Percentiles rank a stretch among this genome's conserved stretches.
phyloP scores from a whole-genome alignment of 352 stramenopile species.

The Thraustotheca clavata region DNA sequence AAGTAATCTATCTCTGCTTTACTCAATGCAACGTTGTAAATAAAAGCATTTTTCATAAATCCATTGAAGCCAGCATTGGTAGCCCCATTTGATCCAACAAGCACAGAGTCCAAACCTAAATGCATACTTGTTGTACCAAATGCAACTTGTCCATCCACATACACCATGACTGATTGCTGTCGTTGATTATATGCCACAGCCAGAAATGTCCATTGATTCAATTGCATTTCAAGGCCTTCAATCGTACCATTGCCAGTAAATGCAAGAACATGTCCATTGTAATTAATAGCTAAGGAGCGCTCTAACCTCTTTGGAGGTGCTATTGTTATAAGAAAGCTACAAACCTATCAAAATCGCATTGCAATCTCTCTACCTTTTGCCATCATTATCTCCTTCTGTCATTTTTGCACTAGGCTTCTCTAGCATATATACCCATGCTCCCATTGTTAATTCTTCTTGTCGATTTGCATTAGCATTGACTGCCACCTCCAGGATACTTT shows the following conservation, averaged over 20 bases:
- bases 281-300: conserved; percentile 3
- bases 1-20: conserved; percentile 11
- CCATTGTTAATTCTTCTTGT: conserved; percentile 8
- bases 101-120: not conserved
- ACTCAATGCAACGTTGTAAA: conserved; percentile 12
- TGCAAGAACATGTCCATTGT: not conserved
- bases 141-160: not conserved
- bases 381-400: too few relatives aligned
- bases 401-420: too few relatives aligned
- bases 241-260: not conserved
- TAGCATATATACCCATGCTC: conserved; percentile 13
- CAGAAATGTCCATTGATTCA: conserved; percentile 1
- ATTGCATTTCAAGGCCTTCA: not conserved
- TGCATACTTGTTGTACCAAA: not conserved
- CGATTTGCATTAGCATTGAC: conserved; percentile 13
- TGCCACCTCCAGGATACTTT: conserved; percentile 5
- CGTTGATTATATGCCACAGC: conserved; percentile 6
- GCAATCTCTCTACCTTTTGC: not conserved
- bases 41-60: conserved; percentile 15
- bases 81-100: not conserved
- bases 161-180: not conserved
- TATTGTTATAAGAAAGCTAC: conserved; percentile 12
- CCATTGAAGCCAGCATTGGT: conserved; percentile 5
- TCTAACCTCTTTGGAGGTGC: not conserved
- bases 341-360: not conserved